Base-by-base conservation (phyloP, 2,329 filamentous ascomycete genomes). In the Colletotrichum chrysophilum region DNA sequence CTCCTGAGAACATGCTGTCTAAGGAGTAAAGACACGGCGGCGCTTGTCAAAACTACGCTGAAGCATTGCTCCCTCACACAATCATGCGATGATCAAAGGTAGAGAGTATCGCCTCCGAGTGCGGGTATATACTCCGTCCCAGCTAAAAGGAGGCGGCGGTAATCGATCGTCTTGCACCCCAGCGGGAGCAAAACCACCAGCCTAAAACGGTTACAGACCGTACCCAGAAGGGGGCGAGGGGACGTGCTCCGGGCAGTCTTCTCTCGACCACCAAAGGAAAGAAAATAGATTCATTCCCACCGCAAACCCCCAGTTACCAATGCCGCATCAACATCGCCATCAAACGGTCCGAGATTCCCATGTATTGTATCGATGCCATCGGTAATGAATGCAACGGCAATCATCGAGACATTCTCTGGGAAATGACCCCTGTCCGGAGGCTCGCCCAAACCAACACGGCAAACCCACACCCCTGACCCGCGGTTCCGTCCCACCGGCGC, bases 401-500 rank as follows among this genome's bases (percentile, higher is more conserved):
- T 43, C 5, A 7, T 66, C 21, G 34, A 48, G 62, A 66, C 16
- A 10, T 66, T 30, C 14, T 48, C 14, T 38, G 7, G 7, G 4
- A 4, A 36, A 10, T 4, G 16, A 66, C 56, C 67, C 67, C 56
- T 69, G 52, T 13, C 16, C 34, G 36, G 21, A n/a, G n/a, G 26
- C 18, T 38, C 43, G 14, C 21, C 32, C 43, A 26, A 56, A 73
- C 32, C 43, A 34, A 62, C 58, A 68, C 58, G 38, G 38, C 34
- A 21, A 38, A 56, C 16, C 60, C 32, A 60, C 38, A n/a, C 38
- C 60, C 71, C 66, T 60, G 55, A 60, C 21, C 36, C 70, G 70
- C 66, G 66, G 66, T 62, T 70, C 71, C 71, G 66, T 32, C 34
- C n/a, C 58, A 70, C 66, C 66, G 71, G 66, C 66, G 66, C 66